Conservation (phyloP, 2,329 filamentous ascomycete genomes). For the Trichoderma endophyticum region DNA sequence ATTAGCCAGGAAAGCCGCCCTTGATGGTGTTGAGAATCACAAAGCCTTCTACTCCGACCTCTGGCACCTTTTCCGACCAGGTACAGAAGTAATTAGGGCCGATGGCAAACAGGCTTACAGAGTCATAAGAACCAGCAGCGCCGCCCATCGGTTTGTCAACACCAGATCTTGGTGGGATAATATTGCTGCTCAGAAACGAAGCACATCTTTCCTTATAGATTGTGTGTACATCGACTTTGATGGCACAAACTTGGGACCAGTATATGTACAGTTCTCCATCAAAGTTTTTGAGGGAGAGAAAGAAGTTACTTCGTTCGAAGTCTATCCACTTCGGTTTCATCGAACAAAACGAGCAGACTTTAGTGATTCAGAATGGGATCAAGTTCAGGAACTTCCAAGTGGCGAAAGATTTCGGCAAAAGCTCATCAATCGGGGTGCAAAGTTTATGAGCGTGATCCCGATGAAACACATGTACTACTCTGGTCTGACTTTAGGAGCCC, state of each 20-base stretch:
- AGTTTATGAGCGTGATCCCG: conserved; percentile 22
- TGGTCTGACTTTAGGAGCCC: neutral
- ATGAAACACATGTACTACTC: conserved; percentile 30
- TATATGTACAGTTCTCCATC: conserved; percentile 24
- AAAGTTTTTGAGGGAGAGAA: conserved; percentile 27
- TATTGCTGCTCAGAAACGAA: neutral
- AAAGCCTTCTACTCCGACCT: conserved; percentile 25
- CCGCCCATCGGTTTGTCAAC: neutral
- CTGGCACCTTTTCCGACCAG: conserved; percentile 30
- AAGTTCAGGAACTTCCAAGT: neutral
- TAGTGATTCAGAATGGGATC: neutral
- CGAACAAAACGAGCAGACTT: neutral
- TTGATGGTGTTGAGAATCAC: neutral
- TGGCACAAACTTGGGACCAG: conserved; percentile 29
- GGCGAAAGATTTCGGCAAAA: conserved; percentile 11
- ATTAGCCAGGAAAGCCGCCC: neutral
- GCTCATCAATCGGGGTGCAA: conserved; percentile 24
- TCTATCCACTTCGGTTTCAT: conserved; percentile 27
- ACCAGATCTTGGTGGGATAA: neutral
- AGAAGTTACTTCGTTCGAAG: conserved; percentile 23
- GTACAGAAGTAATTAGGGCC: conserved; percentile 23
- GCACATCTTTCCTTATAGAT: conserved; percentile 8
- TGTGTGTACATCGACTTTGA: conserved; percentile 33
- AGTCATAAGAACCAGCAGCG: conserved; percentile 20
- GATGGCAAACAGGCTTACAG: conserved; percentile 26